Percentiles rank a stretch among this genome's conserved stretches.
Evolutionary conservation across 768 basidiomycete species (phyloP).

Genomic region (Mycena galopus): DNA sequence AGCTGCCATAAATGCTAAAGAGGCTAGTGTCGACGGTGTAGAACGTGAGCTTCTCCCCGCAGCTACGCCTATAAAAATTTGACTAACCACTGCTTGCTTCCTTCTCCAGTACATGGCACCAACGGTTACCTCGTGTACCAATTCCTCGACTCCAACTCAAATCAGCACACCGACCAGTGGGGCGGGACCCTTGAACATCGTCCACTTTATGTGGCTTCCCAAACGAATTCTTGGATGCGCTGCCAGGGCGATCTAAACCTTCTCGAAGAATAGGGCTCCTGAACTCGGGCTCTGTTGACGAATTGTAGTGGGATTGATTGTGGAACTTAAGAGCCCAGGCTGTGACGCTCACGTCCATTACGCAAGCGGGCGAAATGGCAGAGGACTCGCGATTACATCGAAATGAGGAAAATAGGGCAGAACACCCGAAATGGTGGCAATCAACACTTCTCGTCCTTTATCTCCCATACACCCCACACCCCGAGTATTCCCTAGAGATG

Average conservation of each 20-base stretch:
- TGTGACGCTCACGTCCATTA: constrained; percentile 16
- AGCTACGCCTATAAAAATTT: too few species aligned
- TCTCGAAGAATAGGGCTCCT: constrained; percentile 6
- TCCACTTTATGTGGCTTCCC: neutral
- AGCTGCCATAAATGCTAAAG: too few species aligned
- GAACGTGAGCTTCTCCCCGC: too few species aligned
- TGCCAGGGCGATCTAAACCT: constrained; percentile 1
- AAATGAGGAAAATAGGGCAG: constrained; percentile 20
- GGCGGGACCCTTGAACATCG: neutral
- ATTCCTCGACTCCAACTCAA: too few species aligned
- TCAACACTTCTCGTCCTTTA: constrained; percentile 18
- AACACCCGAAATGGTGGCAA: constrained; percentile 16
- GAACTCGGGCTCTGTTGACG: constrained; percentile 7
- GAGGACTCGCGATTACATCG: constrained; percentile 6
- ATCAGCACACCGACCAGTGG: too few species aligned
- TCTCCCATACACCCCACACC: constrained; percentile 16
- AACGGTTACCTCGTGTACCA: too few species aligned
- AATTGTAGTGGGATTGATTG: constrained; percentile 5
- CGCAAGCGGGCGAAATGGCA: constrained; percentile 18
- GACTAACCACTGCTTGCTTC: too few species aligned
- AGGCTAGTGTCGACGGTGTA: too few species aligned
- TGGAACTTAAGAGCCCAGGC: constrained; percentile 7
- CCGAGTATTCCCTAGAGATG: constrained; percentile 23
- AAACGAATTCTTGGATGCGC: neutral
- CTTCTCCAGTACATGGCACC: too few species aligned